These are phyloP conservation scores for Mucuna pruriens DNA, from an alignment of 306 rosid species.

Conservation along the genomic window DNA sequence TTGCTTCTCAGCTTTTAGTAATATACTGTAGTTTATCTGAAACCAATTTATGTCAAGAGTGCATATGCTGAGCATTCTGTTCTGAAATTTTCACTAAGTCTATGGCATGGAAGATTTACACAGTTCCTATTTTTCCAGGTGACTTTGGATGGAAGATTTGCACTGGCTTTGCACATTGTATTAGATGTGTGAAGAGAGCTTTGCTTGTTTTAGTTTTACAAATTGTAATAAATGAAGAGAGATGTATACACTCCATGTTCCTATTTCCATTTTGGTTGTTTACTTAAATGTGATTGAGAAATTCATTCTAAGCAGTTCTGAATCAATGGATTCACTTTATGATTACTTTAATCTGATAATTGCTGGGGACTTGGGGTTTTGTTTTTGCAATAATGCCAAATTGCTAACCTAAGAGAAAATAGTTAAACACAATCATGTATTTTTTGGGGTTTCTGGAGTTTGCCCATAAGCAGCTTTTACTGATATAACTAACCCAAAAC, in stretches of 20 bases:
- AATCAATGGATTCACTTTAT: not conserved
- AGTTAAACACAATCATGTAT: not conserved
- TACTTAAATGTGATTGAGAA: slow-evolving; percentile 2
- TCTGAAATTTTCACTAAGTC: not conserved
- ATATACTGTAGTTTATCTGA: not conserved
- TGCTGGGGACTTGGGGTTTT: not conserved
- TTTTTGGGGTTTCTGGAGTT: not conserved
- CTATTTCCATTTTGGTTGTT: slow-evolving; percentile 21
- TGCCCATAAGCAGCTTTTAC: too few relatives aligned
- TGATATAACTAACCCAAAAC: not conserved
- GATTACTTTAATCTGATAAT: not conserved
- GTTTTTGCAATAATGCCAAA: not conserved
- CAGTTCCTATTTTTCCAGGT: slow-evolving; percentile 49
- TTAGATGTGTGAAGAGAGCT: slow-evolving; percentile 25
- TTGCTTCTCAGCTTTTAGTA: not conserved
- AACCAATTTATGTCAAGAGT: not conserved
- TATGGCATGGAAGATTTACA: not conserved
- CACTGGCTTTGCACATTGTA: slow-evolving; percentile 30
- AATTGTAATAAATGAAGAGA: slow-evolving; percentile 57
- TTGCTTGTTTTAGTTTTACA: slow-evolving; percentile 35
- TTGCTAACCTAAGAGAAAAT: not conserved
- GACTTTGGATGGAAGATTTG: slow-evolving; percentile 46
- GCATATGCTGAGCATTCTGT: not conserved
- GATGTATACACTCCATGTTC: slow-evolving; percentile 34
- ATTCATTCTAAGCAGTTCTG: slow-evolving; percentile 23